phyloP scores from a whole-genome alignment of 2,329 filamentous ascomycete species.

The Fusarium neocosmosporiellum region DNA sequence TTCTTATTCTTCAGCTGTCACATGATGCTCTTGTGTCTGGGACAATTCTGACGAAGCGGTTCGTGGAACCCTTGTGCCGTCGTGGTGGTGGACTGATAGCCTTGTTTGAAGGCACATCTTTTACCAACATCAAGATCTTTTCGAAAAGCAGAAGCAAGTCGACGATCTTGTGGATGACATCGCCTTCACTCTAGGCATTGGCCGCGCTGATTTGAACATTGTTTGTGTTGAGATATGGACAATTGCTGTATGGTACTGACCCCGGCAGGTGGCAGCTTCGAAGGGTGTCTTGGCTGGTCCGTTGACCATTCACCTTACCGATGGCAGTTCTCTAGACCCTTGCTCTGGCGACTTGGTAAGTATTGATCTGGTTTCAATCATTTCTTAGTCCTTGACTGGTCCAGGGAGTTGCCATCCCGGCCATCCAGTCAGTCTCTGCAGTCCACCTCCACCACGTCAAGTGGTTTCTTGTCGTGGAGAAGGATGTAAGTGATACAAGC shows the following conservation, averaged over 20 bases:
- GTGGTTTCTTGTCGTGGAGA: constrained; percentile 82
- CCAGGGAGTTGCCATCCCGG: constrained; percentile 72
- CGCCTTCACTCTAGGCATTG: constrained; percentile 74
- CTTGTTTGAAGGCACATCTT: constrained; percentile 73
- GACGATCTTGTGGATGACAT: constrained; percentile 80
- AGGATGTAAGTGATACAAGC: constrained; percentile 66
- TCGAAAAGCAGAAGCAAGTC: constrained; percentile 74
- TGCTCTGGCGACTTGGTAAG: constrained; percentile 46
- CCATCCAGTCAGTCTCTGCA: constrained; percentile 57
- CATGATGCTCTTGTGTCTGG: constrained; percentile 69
- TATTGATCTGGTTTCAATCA: neutral
- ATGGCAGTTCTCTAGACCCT: constrained; percentile 54
- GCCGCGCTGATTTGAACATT: constrained; percentile 75
- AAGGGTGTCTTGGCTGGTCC: constrained; percentile 78
- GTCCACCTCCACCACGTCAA: constrained; percentile 61
- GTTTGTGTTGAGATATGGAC: constrained; percentile 55
- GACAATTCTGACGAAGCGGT: constrained; percentile 72
- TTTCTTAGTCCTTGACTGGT: constrained; percentile 16
- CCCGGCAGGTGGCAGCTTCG: constrained; percentile 72
- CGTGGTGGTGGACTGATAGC: neutral
- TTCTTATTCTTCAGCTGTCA: constrained; percentile 69
- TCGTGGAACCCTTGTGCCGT: constrained; percentile 9
- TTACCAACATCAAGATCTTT: constrained; percentile 80
- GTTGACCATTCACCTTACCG: constrained; percentile 58
- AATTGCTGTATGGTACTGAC: constrained; percentile 14